Conservation (phyloP, 202 grass and related monocot genomes). For the Schoenoplectus tabernaemontani region DNA sequence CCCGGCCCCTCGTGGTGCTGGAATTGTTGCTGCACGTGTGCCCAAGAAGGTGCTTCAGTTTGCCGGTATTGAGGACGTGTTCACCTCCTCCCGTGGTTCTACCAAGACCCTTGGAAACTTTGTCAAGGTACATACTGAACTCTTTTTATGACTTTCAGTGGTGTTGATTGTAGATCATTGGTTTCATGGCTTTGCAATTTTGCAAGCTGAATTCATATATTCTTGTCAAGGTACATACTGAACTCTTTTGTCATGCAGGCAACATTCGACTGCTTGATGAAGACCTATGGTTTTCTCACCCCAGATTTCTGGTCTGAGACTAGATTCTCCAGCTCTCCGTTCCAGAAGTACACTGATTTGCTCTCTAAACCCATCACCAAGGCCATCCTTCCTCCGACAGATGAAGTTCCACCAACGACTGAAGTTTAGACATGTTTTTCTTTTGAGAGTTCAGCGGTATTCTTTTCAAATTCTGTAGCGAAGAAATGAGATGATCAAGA, state of each 20-base stretch:
- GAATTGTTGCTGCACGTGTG: constrained; percentile 59
- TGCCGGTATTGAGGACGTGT: constrained; percentile 77
- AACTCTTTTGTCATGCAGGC: constrained; percentile 38
- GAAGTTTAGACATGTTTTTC: constrained; percentile 17
- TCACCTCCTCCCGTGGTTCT: constrained; percentile 72
- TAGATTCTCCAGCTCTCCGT: constrained; percentile 37
- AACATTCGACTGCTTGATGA: constrained; percentile 74
- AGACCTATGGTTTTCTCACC: constrained; percentile 81
- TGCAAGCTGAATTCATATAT: neutral
- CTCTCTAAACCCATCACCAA: constrained; percentile 62
- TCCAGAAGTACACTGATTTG: constrained; percentile 65
- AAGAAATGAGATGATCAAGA: constrained; percentile 20
- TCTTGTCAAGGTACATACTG: neutral
- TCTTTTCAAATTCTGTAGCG: neutral
- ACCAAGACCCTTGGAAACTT: constrained; percentile 92
- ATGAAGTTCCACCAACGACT: constrained; percentile 23
- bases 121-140: constrained; percentile 48
- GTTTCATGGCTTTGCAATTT: neutral
- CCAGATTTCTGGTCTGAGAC: constrained; percentile 82
- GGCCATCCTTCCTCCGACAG: constrained; percentile 41
- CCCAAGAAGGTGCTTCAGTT: constrained; percentile 89
- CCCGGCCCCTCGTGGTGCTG: constrained; percentile 53
- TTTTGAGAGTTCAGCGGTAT: constrained; percentile 2
- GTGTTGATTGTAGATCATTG: neutral
- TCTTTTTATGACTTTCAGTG: neutral